These are phyloP conservation scores for Pinus albicaulis DNA, from an alignment of 75 land plant genomes.

Conservation along the genomic window DNA sequence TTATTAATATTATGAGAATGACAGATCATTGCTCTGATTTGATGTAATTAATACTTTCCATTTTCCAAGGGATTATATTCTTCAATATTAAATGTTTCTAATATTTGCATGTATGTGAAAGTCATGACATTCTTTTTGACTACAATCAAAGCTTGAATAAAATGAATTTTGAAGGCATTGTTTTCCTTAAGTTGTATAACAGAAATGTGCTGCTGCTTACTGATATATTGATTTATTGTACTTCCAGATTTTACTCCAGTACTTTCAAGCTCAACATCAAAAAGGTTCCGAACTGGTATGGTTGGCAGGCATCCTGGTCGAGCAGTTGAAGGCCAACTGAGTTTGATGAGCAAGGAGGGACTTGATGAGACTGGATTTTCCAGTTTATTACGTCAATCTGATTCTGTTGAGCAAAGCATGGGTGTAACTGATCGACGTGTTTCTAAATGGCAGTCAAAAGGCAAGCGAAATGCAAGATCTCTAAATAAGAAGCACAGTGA, in stretches of 20 bases:
- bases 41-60: background rate
- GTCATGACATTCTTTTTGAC: background rate
- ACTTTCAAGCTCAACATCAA: slow-evolving; percentile 21
- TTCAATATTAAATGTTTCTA: background rate
- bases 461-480: slow-evolving; percentile 59
- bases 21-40: background rate
- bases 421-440: slow-evolving; percentile 26
- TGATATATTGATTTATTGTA: slow-evolving; percentile 3
- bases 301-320: slow-evolving; percentile 23
- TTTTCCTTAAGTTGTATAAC: background rate
- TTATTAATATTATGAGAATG: background rate
- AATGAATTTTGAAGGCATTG: background rate
- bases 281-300: slow-evolving; percentile 17
- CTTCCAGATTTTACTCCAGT: slow-evolving; percentile 21
- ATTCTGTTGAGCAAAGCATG: slow-evolving; percentile 15
- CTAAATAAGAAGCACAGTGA: slow-evolving; percentile 35
- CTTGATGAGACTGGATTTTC: slow-evolving; percentile 35
- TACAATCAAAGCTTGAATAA: background rate
- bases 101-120: background rate
- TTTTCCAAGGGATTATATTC: background rate
- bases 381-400: slow-evolving; percentile 13
- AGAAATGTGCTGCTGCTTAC: background rate
- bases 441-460: slow-evolving; percentile 74
- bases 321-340: slow-evolving; percentile 17
- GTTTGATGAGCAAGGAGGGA: slow-evolving; percentile 23